phyloP scores from a whole-genome alignment of 176 grass and related monocot species.

The Oryza australiensis region DNA sequence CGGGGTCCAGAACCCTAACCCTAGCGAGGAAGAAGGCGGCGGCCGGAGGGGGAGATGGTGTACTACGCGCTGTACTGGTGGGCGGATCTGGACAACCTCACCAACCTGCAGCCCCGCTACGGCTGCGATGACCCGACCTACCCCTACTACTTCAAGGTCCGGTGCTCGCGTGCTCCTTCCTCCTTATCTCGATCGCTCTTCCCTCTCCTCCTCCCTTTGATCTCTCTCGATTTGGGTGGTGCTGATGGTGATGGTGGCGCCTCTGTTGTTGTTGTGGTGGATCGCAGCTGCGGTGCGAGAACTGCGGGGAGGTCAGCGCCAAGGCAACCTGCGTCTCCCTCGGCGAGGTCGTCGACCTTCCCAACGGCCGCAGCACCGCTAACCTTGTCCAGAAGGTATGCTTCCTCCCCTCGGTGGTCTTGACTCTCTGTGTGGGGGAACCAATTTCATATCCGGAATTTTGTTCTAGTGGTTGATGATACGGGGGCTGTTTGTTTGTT shows the following conservation, averaged over 20 bases:
- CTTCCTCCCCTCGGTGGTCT: not conserved
- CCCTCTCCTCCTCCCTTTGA: not conserved
- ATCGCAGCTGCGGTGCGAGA: constrained; percentile 82
- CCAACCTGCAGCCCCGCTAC: constrained; percentile 61
- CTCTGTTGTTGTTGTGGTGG: not conserved
- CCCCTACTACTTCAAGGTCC: constrained; percentile 88
- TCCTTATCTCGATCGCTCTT: not conserved
- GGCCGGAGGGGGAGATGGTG: constrained; percentile 51
- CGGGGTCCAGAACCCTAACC: too few relatives aligned
- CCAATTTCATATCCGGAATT: not conserved
- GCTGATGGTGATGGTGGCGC: not conserved
- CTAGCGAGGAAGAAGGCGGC: not conserved
- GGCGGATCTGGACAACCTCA: constrained; percentile 79
- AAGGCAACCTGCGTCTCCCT: constrained; percentile 64
- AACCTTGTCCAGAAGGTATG: constrained; percentile 91
- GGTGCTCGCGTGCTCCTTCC: too few relatives aligned
- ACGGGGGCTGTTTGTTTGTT: not conserved
- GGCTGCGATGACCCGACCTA: constrained; percentile 77
- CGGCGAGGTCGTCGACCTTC: constrained; percentile 58
- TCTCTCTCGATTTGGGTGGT: not conserved
- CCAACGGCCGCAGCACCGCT: constrained; percentile 55
- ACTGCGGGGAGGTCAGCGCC: constrained; percentile 75
- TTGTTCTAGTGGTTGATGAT: not conserved
- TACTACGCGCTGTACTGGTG: constrained; percentile 58
- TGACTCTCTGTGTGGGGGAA: not conserved